Base-by-base conservation (phyloP, 441 rosid species). In the Raphanus hybrid region DNA sequence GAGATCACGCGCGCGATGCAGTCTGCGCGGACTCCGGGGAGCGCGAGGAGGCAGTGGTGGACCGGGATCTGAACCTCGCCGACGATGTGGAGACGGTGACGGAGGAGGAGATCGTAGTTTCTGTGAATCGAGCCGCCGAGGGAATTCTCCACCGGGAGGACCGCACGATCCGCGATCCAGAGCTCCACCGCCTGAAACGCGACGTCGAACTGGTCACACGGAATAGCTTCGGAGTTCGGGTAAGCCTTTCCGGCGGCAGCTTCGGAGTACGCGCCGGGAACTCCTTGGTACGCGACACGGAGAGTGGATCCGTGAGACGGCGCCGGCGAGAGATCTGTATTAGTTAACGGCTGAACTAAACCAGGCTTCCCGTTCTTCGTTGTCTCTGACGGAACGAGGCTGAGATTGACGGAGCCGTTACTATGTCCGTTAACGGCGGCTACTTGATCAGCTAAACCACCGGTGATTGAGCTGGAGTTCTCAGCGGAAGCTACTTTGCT, bases 181-280 rank as follows among this genome's bases (percentile, higher is more conserved):
- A 88, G 97, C 94, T 94, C 97, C 4, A 94, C 97, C 2, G 97
- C 95, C 76, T 92, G 92, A 82, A 94, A 94, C 23, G 97, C 97
- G 5, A 90, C 96, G 63, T 94, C 98, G 29, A 94, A 94, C 74
- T 94, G 98, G 34, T 94, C 97, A 37, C 98, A 94, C 6, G 99
- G 99, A 32, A 92, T 91, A 5, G 99, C 99, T 78, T 95, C 96
- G 34, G 98, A 95, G 27, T 90, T 85, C 0, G 97, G 94, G 69
- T 92, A 95, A 9, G 99, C 98, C 82, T 95, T 95, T 2, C 98
- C 99, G 1, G 99, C 96, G 0, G 98, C 99, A 0, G 97, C 96
- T 78, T 95, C 98, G 0, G 98, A 92, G 64, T 95, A 95, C 1
- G 99, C 99, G 0, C 99, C 99, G 1, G 98, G 99, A 15, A 87